Evolutionary conservation across 2,329 filamentous ascomycete species (phyloP), one percentile per base, ranked within the genome.

Genomic region (Bipolaris bicolor): DNA sequence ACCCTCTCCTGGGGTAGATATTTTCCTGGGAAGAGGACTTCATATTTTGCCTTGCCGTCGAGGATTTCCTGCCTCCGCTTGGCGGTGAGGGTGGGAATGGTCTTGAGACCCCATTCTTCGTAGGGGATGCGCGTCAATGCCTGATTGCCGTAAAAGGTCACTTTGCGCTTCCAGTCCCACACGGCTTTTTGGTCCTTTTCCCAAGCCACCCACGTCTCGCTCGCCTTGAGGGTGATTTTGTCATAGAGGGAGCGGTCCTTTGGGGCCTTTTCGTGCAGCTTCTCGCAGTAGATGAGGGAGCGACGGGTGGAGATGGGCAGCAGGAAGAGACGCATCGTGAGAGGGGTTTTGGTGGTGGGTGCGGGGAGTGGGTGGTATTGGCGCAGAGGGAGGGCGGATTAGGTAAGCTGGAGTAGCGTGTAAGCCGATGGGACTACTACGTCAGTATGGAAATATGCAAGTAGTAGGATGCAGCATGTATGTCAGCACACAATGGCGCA

Each of bases 61-160:
- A 87, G 70, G 66, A 90, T 86, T 50, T 90, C 87, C 47, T 84
- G 81, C 65, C 85, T 83, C 56, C 87, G 83, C 64, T 86, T 84
- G 55, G 86, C 80, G 40, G 88, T 91, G 66, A 96, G 82, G 20
- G 93, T 89, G 43, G 95, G 95, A 50, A 99, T 88, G 34, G 92
- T 96, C 80, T 98, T 98, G 65, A 99, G 83, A 0, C 91, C 92
- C 95, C 95, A 99, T 88, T 99, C 95, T 78, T 98, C 91, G 75
- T 91, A 97, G 2, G 95, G 91, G 69, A 99, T 96, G 61, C 91
- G 87, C 68, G 91, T 88, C 60, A 99, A 86, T 15, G 91, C 87
- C 47, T 87, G 82, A 78, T 99, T 97, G 54, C 95, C 95, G 76
- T 94, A 96, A 57, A 85, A 83, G 50, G 95, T 94, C 18, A 97